A percentile compares a stretch with the other conserved stretches of the same genome.
These are phyloP conservation scores for Xylariaceae sp. DNA, from an alignment of 2,329 filamentous ascomycete species.

Conservation along the genomic window DNA sequence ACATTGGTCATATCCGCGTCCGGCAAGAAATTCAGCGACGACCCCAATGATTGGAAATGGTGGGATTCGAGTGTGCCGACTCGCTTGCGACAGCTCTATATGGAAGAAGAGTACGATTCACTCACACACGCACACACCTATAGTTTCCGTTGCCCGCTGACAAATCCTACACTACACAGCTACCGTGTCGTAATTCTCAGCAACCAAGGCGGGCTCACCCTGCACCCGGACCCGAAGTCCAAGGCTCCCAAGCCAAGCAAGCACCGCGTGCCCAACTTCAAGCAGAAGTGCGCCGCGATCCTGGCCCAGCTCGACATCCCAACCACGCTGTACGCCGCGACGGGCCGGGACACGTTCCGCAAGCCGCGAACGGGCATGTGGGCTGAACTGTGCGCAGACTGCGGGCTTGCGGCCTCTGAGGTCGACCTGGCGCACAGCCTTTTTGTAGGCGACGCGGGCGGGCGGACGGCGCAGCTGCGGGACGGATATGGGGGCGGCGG, in stretches of 20 bases:
- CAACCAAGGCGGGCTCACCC: constrained; percentile 82
- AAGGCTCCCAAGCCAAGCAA: constrained; percentile 61
- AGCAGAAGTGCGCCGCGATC: constrained; percentile 73
- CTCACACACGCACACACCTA: neutral
- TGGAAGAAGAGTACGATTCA: constrained; percentile 62
- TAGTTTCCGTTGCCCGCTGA: constrained; percentile 2
- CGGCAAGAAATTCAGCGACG: constrained; percentile 74
- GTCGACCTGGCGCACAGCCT: constrained; percentile 74
- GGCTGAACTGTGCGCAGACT: constrained; percentile 63
- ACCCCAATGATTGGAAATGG: constrained; percentile 89
- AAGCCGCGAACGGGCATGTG: constrained; percentile 94
- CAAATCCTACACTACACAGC: constrained; percentile 43
- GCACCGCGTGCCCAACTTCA: constrained; percentile 77
- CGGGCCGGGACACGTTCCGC: constrained; percentile 76
- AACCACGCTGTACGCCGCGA: constrained; percentile 82
- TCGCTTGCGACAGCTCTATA: constrained; percentile 66
- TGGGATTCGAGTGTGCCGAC: constrained; percentile 75
- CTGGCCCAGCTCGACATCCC: constrained; percentile 75
- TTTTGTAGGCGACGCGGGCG: constrained; percentile 87
- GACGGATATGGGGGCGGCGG: constrained; percentile 5
- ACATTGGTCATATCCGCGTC: constrained; percentile 82
- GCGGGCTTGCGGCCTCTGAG: constrained; percentile 57
- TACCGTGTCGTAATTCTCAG: constrained; percentile 80
- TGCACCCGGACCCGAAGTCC: constrained; percentile 72
- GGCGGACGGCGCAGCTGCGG: constrained; percentile 52